phyloP scores from a whole-genome alignment of 768 basidiomycete genomes.

The Mycena epipterygia region DNA sequence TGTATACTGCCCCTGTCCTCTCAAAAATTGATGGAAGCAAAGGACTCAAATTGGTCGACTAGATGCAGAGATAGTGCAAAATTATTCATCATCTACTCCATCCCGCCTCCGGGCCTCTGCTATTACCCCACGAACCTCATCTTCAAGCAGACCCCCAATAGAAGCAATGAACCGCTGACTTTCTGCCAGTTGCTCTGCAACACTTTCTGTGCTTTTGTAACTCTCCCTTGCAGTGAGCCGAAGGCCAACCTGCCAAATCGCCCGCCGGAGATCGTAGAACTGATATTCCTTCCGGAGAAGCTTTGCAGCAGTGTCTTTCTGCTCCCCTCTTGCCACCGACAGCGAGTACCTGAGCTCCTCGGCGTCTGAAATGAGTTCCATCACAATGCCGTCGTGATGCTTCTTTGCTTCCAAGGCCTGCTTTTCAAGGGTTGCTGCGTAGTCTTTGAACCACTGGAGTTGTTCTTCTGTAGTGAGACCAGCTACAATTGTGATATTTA shows the following conservation, averaged over 20 bases:
- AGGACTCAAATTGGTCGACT: not conserved
- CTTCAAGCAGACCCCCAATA: not conserved
- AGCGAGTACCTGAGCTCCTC: not conserved
- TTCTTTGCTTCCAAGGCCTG: not conserved
- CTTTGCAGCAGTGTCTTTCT: not conserved
- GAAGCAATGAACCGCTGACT: not conserved
- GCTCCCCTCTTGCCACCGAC: not conserved
- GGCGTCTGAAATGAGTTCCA: not conserved
- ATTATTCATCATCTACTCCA: not conserved
- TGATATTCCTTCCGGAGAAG: not conserved
- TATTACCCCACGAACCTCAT: not conserved
- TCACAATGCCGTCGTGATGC: not conserved
- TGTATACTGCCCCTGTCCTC: not conserved
- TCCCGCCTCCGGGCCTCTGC: not conserved
- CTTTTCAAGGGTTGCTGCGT: not conserved
- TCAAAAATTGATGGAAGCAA: not conserved
- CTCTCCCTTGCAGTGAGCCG: not conserved
- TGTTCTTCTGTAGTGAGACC: no score
- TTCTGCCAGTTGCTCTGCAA: not conserved
- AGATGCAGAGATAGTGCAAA: not conserved
- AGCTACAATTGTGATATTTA: no score
- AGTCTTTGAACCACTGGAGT: no score
- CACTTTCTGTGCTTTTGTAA: not conserved
- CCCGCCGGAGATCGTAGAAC: not conserved
- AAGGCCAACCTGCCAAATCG: not conserved